A percentile compares a stretch with the other conserved stretches of the same genome.
Evolutionary conservation across 2,329 filamentous ascomycete genomes (phyloP).

Genomic region (Phialophora verrucosa): DNA sequence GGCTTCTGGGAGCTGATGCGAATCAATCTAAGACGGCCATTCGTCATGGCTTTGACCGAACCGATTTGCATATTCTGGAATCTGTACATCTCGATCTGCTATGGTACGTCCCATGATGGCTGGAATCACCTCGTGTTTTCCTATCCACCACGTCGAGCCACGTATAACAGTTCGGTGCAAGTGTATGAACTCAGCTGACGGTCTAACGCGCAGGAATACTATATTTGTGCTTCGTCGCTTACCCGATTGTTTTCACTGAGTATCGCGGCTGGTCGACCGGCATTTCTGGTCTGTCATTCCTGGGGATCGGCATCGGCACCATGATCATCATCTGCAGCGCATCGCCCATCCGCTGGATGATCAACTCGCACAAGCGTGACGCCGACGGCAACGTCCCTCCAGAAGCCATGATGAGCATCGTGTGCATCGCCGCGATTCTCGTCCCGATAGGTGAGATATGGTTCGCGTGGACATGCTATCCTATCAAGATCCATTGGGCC

Average conservation of each 20-base stretch:
- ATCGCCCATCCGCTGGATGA: constrained; percentile 75
- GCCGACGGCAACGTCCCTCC: constrained; percentile 76
- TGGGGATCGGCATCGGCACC: constrained; percentile 69
- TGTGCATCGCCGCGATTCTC: constrained; percentile 76
- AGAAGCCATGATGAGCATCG: constrained; percentile 79
- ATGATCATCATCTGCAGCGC: constrained; percentile 60
- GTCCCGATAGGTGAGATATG: constrained; percentile 80
- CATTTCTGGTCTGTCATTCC: constrained; percentile 76
- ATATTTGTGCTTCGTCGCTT: constrained; percentile 88
- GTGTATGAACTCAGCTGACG: constrained; percentile 1
- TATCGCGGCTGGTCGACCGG: constrained; percentile 78
- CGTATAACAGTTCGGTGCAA: not conserved
- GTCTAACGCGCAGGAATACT: constrained; percentile 62
- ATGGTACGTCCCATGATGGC: constrained; percentile 53
- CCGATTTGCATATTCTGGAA: constrained; percentile 86
- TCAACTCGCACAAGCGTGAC: constrained; percentile 76
- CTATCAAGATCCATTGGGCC: constrained; percentile 79
- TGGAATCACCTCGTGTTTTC: not conserved
- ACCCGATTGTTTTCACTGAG: constrained; percentile 80
- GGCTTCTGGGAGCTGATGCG: constrained; percentile 71
- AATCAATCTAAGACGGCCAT: constrained; percentile 76
- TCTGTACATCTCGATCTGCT: constrained; percentile 74
- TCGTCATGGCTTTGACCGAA: constrained; percentile 77
- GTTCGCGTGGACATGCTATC: constrained; percentile 87
- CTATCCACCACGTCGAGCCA: not conserved